Evolutionary conservation across 176 grass and related monocot genomes (phyloP).

Genomic region (Phragmites australis): DNA sequence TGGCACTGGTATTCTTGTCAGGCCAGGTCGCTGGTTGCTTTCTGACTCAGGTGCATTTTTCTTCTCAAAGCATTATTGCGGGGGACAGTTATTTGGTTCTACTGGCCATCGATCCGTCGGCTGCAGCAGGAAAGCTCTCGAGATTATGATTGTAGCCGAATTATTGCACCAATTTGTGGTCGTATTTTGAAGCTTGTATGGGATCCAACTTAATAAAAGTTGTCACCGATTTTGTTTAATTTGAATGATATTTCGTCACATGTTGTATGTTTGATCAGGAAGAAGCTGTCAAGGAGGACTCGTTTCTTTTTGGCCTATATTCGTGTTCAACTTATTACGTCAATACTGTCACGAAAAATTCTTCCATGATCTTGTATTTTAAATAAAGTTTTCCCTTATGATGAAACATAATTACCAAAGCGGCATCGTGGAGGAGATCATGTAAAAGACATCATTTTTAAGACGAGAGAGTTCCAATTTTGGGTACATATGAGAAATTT

Average conservation of each 20-base stretch:
- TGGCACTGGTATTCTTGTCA: not conserved
- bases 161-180: constrained; percentile 6
- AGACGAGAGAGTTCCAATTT: no score
- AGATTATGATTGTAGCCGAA: not conserved
- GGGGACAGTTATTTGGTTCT: not conserved
- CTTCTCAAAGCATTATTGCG: not conserved
- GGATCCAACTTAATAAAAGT: not conserved
- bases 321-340: not conserved
- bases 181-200: not conserved
- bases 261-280: not conserved
- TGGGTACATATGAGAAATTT: no score
- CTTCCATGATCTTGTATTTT: not conserved
- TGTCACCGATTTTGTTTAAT: not conserved
- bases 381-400: not conserved
- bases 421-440: no score
- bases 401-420: not conserved
- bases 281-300: not conserved
- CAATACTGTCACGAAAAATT: not conserved
- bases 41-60: not conserved
- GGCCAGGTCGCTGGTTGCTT: not conserved
- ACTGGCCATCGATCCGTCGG: not conserved
- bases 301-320: not conserved
- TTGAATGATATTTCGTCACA: not conserved
- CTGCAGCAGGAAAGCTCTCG: not conserved
- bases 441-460: no score